Evolutionary conservation across 306 rosid genomes (phyloP).

Genomic region (Sicyos edulis): DNA sequence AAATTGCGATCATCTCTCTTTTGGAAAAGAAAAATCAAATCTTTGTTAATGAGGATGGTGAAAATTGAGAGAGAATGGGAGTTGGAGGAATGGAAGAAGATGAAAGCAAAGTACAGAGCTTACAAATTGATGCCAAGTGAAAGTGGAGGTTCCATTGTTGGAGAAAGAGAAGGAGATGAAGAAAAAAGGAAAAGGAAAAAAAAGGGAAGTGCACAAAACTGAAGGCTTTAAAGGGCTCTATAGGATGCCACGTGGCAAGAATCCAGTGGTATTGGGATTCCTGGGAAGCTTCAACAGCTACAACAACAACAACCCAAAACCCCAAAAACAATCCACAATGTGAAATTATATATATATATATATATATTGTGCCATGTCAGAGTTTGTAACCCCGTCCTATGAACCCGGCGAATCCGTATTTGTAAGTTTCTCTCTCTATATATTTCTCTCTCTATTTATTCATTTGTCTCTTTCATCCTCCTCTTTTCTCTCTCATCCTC

Average conservation of each 20-base stretch:
- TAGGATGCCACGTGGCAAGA: conserved; percentile 24
- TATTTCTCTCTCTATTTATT: conserved; percentile 47
- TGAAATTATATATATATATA: too few species aligned
- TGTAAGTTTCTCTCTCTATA: conserved; percentile 37
- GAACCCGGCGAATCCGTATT: conserved; percentile 92
- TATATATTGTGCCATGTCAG: conserved; percentile 90
- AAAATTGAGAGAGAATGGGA: neutral
- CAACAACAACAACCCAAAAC: conserved; percentile 17
- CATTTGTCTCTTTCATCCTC: conserved; percentile 47
- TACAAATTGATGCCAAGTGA: neutral
- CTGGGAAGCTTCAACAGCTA: conserved; percentile 28
- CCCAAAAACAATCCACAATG: neutral
- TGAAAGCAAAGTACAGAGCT: neutral
- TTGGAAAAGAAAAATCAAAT: neutral
- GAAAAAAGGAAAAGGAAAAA: neutral
- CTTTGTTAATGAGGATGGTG: neutral
- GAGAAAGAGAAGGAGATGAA: neutral
- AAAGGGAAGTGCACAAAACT: conserved; percentile 15
- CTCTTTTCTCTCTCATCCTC: conserved; percentile 24
- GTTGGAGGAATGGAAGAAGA: neutral
- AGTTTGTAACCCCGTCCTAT: conserved; percentile 68
- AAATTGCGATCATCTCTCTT: neutral
- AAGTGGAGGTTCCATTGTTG: neutral
- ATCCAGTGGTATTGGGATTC: conserved; percentile 25
- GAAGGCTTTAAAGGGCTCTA: conserved; percentile 12